Conservation (phyloP, 768 basidiomycete genomes). For the Auriscalpium vulgare region DNA sequence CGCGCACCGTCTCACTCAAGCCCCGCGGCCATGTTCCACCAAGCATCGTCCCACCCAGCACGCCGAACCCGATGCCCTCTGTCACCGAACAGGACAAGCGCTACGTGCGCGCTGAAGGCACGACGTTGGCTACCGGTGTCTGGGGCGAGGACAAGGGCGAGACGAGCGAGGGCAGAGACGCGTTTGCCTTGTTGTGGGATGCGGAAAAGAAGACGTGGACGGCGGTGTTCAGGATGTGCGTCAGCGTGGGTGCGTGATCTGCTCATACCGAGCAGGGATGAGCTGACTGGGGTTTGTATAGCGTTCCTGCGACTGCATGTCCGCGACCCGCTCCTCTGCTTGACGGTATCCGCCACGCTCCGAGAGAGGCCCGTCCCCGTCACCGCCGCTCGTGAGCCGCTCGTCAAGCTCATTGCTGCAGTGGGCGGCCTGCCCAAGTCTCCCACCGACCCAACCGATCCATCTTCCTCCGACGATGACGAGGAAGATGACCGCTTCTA, state of each 20-base stretch:
- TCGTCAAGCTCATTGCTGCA: conserved; percentile 27
- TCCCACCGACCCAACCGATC: conserved; percentile 23
- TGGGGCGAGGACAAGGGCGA: conserved; percentile 63
- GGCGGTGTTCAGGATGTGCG: conserved; percentile 68
- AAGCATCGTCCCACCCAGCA: conserved; percentile 72
- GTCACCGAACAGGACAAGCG: conserved; percentile 65
- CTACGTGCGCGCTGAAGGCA: conserved; percentile 76
- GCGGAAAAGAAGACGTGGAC: conserved; percentile 56
- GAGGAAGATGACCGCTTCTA: conserved; percentile 31
- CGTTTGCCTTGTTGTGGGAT: conserved; percentile 62
- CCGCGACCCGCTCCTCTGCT: conserved; percentile 67
- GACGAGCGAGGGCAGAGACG: conserved; percentile 31
- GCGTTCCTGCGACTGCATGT: conserved; percentile 53
- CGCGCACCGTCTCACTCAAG: conserved; percentile 44
- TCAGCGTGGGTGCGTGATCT: conserved; percentile 66
- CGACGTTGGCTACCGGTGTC: conserved; percentile 56
- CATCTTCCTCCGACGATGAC: conserved; percentile 16
- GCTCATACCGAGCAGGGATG: not conserved
- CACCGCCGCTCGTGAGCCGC: conserved; percentile 29
- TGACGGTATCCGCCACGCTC: conserved; percentile 84
- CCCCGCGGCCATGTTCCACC: conserved; percentile 28
- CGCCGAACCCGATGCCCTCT: conserved; percentile 77
- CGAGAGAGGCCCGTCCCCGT: conserved; percentile 62
- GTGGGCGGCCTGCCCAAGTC: conserved; percentile 26
- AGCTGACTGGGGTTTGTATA: not conserved